A percentile compares a stretch with the other conserved stretches of the same genome.
These are phyloP conservation scores for Penicillium sp. DNA, from an alignment of 2,329 filamentous ascomycete species.

Conservation along the genomic window DNA sequence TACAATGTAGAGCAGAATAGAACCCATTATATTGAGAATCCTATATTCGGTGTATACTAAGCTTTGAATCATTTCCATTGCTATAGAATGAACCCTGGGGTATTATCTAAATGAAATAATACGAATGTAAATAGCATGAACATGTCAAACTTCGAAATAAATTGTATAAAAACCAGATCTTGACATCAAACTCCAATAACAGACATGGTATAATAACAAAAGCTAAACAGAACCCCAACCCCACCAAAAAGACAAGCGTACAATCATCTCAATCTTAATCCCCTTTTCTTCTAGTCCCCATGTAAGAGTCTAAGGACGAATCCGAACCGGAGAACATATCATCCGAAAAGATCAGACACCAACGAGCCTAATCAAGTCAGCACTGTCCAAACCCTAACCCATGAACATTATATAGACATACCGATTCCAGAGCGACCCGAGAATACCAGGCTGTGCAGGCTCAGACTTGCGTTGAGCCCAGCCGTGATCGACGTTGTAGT, in stretches of 20 bases:
- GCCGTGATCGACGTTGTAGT: slow-evolving; percentile 39
- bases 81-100: no score
- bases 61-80: background rate
- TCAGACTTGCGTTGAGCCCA: slow-evolving; percentile 33
- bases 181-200: background rate
- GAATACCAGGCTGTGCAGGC: slow-evolving; percentile 13
- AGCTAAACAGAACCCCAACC: background rate
- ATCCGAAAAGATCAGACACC: slow-evolving; percentile 1
- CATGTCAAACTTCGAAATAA: background rate
- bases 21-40: background rate
- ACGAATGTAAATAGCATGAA: no score
- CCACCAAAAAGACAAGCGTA: background rate
- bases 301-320: background rate
- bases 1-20: background rate
- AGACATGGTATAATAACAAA: background rate
- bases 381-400: background rate
- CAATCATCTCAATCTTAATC: background rate
- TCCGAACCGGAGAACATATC: background rate
- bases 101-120: no score
- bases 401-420: slow-evolving; percentile 11
- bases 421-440: slow-evolving; percentile 23
- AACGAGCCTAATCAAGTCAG: slow-evolving; percentile 14
- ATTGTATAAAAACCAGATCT: background rate
- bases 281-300: background rate
- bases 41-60: background rate